Evolutionary conservation across 352 stramenopile genomes (phyloP), one percentile per base, ranked within the genome.

Genomic region (Phytophthora meadii): DNA sequence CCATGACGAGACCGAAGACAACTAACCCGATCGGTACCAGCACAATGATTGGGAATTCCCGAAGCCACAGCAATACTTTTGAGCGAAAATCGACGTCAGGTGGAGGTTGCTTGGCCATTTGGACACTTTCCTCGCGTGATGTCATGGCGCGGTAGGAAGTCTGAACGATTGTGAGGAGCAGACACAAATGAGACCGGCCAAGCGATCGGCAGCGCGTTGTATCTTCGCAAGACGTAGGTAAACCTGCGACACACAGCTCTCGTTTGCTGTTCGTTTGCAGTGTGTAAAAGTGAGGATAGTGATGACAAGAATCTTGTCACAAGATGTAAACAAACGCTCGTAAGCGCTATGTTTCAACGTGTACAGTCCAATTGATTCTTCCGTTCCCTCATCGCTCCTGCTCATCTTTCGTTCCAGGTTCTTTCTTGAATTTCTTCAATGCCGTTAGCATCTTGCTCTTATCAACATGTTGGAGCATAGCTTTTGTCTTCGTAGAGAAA

Each of bases 11-110:
- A 27, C 48, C 57, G 22, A 59, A 65, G 3, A 65, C 28, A 6
- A 65, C 39, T 19, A 65, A 19, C 14, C 22, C 37, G n/a, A 59
- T 59, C 5, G 50, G 30, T 17, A 65, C 10, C 57, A 65, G n/a
- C 0, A 59, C 40, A 48, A 65, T 52, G 1, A 40, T 44, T 19
- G 57, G 47, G 12, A 58, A 41, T 25, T 39, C 57, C 41, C 34
- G 51, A 32, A 36, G 40, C 8, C 40, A 15, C 24, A 37, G 15
- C 5, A 54, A 12, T 47, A 34, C 17, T 12, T 25, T 47, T 5
- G 39, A 28, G 7, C 53, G 10, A 4, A 51, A 49, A 4, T 47
- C 46, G 27, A 22, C 25, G 5, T 22, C 1, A 10, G 1, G 8
- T 17, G 41, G 27, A 17, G 19, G 7, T 54, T 60, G 28, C 41